A percentile compares a stretch with the other conserved stretches of the same genome.
These are phyloP conservation scores for Arachis hypogaea DNA, from an alignment of 306 rosid species.

Conservation along the genomic window DNA sequence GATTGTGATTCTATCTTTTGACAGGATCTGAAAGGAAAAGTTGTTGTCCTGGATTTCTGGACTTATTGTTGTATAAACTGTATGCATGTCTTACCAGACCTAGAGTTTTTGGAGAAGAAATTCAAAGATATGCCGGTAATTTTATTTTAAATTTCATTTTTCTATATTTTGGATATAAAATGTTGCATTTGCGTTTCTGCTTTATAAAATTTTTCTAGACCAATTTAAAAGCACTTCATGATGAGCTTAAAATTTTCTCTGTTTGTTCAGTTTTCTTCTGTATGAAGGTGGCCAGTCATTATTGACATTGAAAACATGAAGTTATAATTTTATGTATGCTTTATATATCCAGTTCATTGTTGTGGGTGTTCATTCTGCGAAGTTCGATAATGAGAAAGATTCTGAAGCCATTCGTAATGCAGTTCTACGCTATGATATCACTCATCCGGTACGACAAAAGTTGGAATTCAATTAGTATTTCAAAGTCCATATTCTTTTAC, in stretches of 20 bases:
- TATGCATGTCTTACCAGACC: conserved; percentile 96
- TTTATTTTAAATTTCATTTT: conserved; percentile 35
- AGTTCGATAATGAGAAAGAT: conserved; percentile 96
- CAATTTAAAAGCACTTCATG: conserved; percentile 18
- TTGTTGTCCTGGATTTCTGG: conserved; percentile 93
- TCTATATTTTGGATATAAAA: conserved; percentile 31
- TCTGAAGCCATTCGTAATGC: conserved; percentile 97
- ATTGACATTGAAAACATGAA: background rate
- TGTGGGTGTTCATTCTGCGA: conserved; percentile 98
- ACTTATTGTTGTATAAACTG: conserved; percentile 96
- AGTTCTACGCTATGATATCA: conserved; percentile 85
- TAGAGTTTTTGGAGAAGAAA: conserved; percentile 83
- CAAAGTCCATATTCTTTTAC: background rate
- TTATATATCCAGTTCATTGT: conserved; percentile 69
- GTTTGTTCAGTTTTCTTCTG: conserved; percentile 28
- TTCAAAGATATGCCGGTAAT: conserved; percentile 91
- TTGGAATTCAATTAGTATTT: conserved; percentile 32
- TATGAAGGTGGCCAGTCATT: conserved; percentile 16
- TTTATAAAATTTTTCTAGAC: conserved; percentile 26
- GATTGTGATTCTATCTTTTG: conserved; percentile 36
- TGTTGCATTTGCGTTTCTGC: conserved; percentile 17
- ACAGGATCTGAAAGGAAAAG: conserved; percentile 96
- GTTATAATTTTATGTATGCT: conserved; percentile 30
- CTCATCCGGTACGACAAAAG: conserved; percentile 81
- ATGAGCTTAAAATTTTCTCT: conserved; percentile 23